Evolutionary conservation across 208 protist species (phyloP), one percentile per base, ranked within the genome.

Genomic region (Wallacemonas sp.): DNA sequence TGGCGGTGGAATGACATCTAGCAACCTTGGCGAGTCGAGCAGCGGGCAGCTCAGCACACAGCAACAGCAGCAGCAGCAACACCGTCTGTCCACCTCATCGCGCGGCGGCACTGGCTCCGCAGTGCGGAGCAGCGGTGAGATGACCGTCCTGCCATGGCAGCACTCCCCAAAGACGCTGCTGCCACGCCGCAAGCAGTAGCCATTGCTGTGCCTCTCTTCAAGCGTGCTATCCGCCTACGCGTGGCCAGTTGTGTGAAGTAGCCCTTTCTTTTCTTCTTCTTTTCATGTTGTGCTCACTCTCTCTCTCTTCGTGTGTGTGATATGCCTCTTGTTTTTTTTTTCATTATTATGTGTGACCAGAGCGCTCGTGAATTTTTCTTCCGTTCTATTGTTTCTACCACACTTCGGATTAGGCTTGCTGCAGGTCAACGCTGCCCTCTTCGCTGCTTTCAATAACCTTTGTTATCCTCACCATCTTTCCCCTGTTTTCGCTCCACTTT

Each of bases 221-320:
- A n/a, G n/a, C n/a, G n/a, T n/a, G n/a, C n/a, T n/a, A n/a, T n/a
- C 37, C 37, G 12, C 37, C 0, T 15, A 41, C 37, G 17, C 37
- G 17, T 15, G 12, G 37, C 24, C 1, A 36, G 24, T 38, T 62
- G 50, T 62, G 42, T 68, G 15, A 6, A 3, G 13, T 61, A 29
- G 44, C 26, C 17, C 32, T 44, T 37, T 30, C 42, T 72, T 64
- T 59, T 19, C 36, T 67, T 38, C 45, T 52, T 60, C 39, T 46
- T 36, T 32, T 50, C 55, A 0, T 54, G 5, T 19, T 22, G 13
- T 22, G 5, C 42, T 19, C 9, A 26, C 42, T 19, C 5, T 19
- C 42, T 48, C 5, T 48, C 42, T 26, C 9, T 12, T 26, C 9
- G 22, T 6, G 42, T 22, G 13, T 48, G 5, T 15, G n/a, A n/a